Conservation (phyloP, 208 protist genomes). For the Leishmania guyanensis region DNA sequence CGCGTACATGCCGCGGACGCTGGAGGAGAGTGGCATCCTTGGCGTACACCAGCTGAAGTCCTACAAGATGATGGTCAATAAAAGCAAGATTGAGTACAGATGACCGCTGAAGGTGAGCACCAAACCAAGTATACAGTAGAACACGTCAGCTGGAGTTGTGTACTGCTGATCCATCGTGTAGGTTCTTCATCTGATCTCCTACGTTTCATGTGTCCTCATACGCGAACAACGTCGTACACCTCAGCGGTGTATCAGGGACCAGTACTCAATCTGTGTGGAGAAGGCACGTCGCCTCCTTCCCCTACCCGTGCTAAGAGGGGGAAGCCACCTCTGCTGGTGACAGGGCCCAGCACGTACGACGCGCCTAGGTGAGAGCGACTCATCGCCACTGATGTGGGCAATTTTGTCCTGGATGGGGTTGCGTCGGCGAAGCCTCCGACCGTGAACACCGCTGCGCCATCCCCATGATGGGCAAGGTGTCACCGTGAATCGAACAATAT, state of each 20-base stretch:
- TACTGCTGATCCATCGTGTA: background rate
- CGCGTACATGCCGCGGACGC: conserved; percentile 11
- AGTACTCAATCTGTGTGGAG: background rate
- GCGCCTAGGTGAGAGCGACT: background rate
- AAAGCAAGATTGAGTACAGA: background rate
- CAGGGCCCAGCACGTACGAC: background rate
- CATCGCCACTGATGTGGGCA: background rate
- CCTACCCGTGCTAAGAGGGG: no score
- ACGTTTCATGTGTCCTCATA: no score
- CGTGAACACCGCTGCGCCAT: background rate
- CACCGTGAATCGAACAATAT: background rate
- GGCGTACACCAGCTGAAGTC: conserved; percentile 17
- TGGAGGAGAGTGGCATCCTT: conserved; percentile 26
- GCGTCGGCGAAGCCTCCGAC: background rate
- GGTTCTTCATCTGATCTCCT: no score
- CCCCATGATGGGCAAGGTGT: background rate
- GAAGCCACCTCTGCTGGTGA: background rate
- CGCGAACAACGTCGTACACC: no score
- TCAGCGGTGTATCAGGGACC: no score
- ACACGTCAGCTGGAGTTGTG: background rate
- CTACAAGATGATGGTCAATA: conserved; percentile 7
- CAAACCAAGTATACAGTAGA: no score
- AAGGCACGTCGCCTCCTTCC: background rate
- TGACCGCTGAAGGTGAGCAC: no score
- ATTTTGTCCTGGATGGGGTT: background rate